Base-by-base conservation (phyloP, 345 rosid genomes). In the Kernera saxatilis region DNA sequence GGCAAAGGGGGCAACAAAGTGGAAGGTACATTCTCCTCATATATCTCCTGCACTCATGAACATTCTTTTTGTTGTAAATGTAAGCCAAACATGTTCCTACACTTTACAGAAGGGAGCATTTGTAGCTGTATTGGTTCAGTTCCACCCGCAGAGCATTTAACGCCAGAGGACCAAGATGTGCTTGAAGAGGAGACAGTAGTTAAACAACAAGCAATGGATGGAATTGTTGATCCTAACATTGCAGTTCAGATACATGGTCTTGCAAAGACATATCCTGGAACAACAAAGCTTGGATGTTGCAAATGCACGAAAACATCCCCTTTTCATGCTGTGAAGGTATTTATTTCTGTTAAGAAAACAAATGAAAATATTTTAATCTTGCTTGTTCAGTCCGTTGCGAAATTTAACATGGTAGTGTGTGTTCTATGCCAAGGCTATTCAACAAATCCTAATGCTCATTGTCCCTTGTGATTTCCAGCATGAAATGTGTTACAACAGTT, bases 171-270 rank as follows among this genome's bases (percentile, higher is more conserved):
- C 10, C 83, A 82, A 78, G 98, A 93, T 82, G 96, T 91, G 71
- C 86, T 82, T 70, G 86, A 84, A 74, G 97, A 91, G 82, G 96
- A 93, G 82, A 84, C 60, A 49, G 29, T 75, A 52, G 90, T 93
- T 18, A 87, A 86, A 75, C 70, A 76, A 51, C 90, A 81, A 74
- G 64, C 75, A 73, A 64, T 29, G 37, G 94, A 84, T 45, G 85
- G 79, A 37, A 9, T 10, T 21, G 70, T 72, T 67, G 85, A 87
- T 80, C 72, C 81, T 13, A 76, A 80, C 82, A 76, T 91, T 67
- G 96, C 92, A 7, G 98, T 93, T 70, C 94, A 91, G 75, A 87
- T 87, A 25, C 81, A 80, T 50, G 96, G 97, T 35, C 88, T 88
- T 67, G 79, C 68, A 64, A 93, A 93, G 80, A 84, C 88, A 19